Evolutionary conservation across 208 protist species (phyloP).

Genomic region (Leishmania tropica): DNA sequence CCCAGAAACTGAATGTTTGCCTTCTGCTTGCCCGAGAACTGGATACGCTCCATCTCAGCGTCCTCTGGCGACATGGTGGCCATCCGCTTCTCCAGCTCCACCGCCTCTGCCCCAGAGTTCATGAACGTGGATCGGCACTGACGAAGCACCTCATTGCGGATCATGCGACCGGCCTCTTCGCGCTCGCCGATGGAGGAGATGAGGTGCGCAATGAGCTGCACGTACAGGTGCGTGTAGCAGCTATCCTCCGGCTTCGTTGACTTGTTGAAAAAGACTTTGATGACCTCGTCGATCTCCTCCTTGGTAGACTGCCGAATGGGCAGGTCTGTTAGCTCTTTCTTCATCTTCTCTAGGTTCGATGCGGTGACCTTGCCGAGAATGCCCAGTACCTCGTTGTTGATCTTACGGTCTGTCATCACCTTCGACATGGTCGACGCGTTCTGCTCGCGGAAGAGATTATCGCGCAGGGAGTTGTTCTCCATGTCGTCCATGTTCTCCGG

Average conservation of each 20-base stretch:
- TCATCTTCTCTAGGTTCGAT: constrained; percentile 74
- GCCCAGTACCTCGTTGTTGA: constrained; percentile 87
- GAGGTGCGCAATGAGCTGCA: constrained; percentile 75
- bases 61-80: constrained; percentile 58
- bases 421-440: constrained; percentile 59
- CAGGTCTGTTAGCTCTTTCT: constrained; percentile 68
- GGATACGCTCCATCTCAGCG: constrained; percentile 56
- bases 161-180: constrained; percentile 64
- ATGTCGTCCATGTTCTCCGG: constrained; percentile 70
- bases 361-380: constrained; percentile 83
- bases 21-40: constrained; percentile 80
- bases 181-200: constrained; percentile 71
- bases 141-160: constrained; percentile 68
- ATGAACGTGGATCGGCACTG: constrained; percentile 81
- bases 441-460: constrained; percentile 70
- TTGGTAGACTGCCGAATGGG: constrained; percentile 87
- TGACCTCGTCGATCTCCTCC: constrained; percentile 84
- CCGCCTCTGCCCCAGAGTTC: constrained; percentile 41
- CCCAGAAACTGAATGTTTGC: constrained; percentile 88
- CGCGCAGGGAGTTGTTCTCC: constrained; percentile 68
- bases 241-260: constrained; percentile 79
- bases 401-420: constrained; percentile 73
- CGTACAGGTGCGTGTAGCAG: constrained; percentile 79
- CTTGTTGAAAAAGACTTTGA: constrained; percentile 88
- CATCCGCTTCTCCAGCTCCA: constrained; percentile 51